Base-by-base conservation (phyloP, 2,329 filamentous ascomycete species). In the Colletotrichum sp. region DNA sequence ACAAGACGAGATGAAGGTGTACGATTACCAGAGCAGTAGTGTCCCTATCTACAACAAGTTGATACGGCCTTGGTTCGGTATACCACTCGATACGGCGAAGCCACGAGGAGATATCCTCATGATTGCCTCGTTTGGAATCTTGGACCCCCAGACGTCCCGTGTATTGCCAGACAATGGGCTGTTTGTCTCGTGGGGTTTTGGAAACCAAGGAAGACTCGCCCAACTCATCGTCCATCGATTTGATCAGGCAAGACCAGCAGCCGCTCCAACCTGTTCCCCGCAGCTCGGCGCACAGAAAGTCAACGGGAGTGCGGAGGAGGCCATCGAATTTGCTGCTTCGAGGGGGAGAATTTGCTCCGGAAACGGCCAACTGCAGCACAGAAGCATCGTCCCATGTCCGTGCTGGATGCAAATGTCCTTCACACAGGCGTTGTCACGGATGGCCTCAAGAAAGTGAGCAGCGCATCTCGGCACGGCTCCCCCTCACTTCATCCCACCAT, bases 321-420 rank as follows among this genome's bases (percentile, higher is more conserved):
- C 21, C 57, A 34, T 59, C n/a, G n/a, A 68, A 21, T 21, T 39
- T 65, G 21, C 57, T 26, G 69, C n/a, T 39, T 8, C 44, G 15
- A 30, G n/a, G 32, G 52, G 69, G 73, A 76, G 73, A 28, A 44
- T 68, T 68, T 73, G 73, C 73, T 76, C 73, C 73, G 73, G 28
- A 18, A 64, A 34, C 68, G 55, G 69, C 63, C 60, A 30, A 30
- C 69, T 21, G 57, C 57, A 59, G 66, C 15, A n/a, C 55, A 34
- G 55, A 26, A 52, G 57, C 66, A 69, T 30, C 55, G 34, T 69
- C 32, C 21, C 66, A 69, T 69, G 52, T 60, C 32, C 15, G 49
- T 52, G 52, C 18, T 34, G 66, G 8, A 28, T n/a, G n/a, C 30
- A 21, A 60, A 30, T 16, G 28, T 30, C 44, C 44, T 13, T 52